Percentiles rank a stretch among this genome's conserved stretches.
Conservation (phyloP, 106 monocot genomes). For the Narthecium ossifragum region DNA sequence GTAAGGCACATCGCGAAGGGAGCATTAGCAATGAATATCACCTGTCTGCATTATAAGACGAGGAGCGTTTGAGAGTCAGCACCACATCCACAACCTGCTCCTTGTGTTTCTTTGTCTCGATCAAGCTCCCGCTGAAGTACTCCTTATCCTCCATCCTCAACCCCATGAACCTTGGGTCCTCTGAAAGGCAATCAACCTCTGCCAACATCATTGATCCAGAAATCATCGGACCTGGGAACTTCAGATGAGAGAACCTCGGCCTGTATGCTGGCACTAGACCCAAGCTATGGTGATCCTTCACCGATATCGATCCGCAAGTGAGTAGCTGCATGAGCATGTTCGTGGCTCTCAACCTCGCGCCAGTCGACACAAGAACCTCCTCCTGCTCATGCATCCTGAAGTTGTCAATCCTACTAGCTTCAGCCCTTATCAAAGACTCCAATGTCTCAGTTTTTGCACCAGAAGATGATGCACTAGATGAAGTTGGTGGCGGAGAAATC, state of each 20-base stretch:
- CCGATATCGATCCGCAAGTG: slow-evolving; percentile 62
- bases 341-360: slow-evolving; percentile 36
- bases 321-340: slow-evolving; percentile 60
- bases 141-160: slow-evolving; percentile 64
- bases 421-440: slow-evolving; percentile 56
- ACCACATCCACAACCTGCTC: slow-evolving; percentile 27
- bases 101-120: slow-evolving; percentile 57
- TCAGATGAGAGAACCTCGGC: slow-evolving; percentile 41
- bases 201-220: slow-evolving; percentile 20
- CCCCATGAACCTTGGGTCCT: slow-evolving; percentile 36
- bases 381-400: slow-evolving; percentile 45
- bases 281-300: slow-evolving; percentile 51
- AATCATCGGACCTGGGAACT: slow-evolving; percentile 39
- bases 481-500: slow-evolving; percentile 23
- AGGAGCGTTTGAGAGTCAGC: slow-evolving; percentile 55
- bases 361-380: slow-evolving; percentile 24
- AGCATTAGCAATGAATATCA: slow-evolving; percentile 1
- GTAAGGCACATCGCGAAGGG: not conserved
- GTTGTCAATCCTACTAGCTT: slow-evolving; percentile 27
- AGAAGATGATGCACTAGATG: slow-evolving; percentile 24
- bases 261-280: slow-evolving; percentile 37
- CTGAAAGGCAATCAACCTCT: slow-evolving; percentile 31
- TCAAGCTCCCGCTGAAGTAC: slow-evolving; percentile 75
- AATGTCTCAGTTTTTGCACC: slow-evolving; percentile 48
- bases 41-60: slow-evolving; percentile 77